A percentile compares a stretch with the other conserved stretches of the same genome.
These are phyloP conservation scores for Gomphus bonarii DNA, from an alignment of 1,284 basidiomycete species.

Conservation along the genomic window DNA sequence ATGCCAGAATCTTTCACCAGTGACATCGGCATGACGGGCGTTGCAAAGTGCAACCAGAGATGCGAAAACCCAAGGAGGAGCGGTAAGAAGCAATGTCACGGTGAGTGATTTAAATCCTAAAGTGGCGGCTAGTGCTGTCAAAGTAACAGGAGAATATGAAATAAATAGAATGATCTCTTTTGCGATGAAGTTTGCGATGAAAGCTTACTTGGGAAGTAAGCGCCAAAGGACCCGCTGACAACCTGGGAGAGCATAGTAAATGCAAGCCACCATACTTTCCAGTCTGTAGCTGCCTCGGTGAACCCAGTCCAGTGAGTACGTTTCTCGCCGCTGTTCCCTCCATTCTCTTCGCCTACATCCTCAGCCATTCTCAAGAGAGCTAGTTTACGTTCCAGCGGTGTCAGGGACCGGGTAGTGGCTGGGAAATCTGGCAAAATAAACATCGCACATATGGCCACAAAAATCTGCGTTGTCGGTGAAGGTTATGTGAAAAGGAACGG, in stretches of 20 bases:
- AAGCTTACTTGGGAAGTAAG: conserved; percentile 48
- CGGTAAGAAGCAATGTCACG: conserved; percentile 59
- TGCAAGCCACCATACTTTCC: conserved; percentile 69
- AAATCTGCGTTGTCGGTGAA: neutral
- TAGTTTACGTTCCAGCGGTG: conserved; percentile 26
- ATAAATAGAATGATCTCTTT: neutral
- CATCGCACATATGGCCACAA: conserved; percentile 15
- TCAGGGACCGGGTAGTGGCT: conserved; percentile 17
- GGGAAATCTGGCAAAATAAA: conserved; percentile 34
- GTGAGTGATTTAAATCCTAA: conserved; percentile 52
- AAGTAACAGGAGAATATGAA: neutral
- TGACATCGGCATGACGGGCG: conserved; percentile 56
- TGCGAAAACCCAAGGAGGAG: conserved; percentile 69
- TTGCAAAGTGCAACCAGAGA: conserved; percentile 31
- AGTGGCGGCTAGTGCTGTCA: conserved; percentile 30
- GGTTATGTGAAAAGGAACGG: neutral
- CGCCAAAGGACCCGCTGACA: conserved; percentile 62
- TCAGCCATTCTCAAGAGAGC: conserved; percentile 33
- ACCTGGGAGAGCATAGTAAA: conserved; percentile 42
- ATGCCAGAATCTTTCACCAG: conserved; percentile 58
- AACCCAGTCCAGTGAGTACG: conserved; percentile 31
- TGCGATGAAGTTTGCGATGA: conserved; percentile 8
- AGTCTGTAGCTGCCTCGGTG: conserved; percentile 50
- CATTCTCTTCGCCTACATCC: conserved; percentile 27
- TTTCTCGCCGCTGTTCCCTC: conserved; percentile 18